These are phyloP conservation scores for Hippophae tibetana DNA, from an alignment of 306 rosid species.

Conservation along the genomic window DNA sequence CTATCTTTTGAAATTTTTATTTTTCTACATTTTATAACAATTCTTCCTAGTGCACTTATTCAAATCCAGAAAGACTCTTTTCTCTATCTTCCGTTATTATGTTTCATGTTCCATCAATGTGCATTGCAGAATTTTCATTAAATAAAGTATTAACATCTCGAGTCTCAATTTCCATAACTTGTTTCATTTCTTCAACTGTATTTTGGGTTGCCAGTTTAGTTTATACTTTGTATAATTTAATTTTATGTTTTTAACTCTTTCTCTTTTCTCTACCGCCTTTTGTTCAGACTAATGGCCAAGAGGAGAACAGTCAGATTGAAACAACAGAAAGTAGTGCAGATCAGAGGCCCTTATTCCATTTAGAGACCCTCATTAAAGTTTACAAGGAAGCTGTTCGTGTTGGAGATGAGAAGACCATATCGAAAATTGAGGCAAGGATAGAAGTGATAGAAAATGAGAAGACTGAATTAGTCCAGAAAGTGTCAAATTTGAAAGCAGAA, in stretches of 20 bases:
- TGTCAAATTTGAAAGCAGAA: conserved; percentile 42
- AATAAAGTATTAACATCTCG: background rate
- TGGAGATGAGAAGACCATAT: conserved; percentile 35
- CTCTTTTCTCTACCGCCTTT: background rate
- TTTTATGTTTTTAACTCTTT: background rate
- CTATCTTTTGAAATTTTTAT: background rate
- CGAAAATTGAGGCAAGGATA: conserved; percentile 44
- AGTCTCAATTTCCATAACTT: conserved; percentile 2
- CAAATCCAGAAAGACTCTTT: background rate
- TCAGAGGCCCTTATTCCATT: conserved; percentile 19
- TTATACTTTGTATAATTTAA: background rate
- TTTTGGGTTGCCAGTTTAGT: background rate
- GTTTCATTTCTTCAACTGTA: background rate
- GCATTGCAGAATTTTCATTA: background rate
- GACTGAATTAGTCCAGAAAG: conserved; percentile 39
- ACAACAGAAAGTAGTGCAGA: conserved; percentile 23
- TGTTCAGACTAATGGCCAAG: conserved; percentile 37
- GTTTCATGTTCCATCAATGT: background rate
- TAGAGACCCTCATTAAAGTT: conserved; percentile 40
- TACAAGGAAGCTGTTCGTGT: conserved; percentile 62
- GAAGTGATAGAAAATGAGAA: conserved; percentile 27
- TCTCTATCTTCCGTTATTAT: background rate
- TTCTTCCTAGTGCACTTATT: background rate
- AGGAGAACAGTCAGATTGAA: conserved; percentile 25
- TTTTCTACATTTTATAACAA: background rate